Evolutionary conservation across 1,139 yeast genomes (phyloP).

Genomic region (Hanseniaspora uvarum): DNA sequence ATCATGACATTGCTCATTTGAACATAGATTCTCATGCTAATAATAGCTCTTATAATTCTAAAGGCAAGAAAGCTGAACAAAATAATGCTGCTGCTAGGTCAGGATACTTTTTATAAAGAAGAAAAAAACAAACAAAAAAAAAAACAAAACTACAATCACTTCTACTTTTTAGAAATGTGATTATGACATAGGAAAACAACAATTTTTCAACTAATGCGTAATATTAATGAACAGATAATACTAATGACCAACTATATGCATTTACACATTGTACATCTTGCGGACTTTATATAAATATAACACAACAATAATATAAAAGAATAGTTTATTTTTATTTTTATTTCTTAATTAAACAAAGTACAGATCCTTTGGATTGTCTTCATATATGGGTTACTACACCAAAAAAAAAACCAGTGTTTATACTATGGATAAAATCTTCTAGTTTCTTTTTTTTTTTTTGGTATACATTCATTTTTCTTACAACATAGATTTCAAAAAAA

Average conservation of each 20-base stretch:
- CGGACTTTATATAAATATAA: neutral
- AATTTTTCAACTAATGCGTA: neutral
- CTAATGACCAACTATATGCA: neutral
- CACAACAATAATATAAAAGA: neutral
- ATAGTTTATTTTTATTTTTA: neutral
- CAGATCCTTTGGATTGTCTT: neutral
- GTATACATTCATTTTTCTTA: neutral
- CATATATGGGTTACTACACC: neutral
- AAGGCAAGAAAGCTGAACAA: neutral
- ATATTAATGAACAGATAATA: neutral
- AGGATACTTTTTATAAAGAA: slow-evolving; percentile 11
- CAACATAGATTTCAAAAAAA: neutral
- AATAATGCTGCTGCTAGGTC: slow-evolving; percentile 12
- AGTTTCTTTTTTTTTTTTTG: no score
- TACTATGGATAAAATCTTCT: neutral
- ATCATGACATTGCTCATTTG: slow-evolving; percentile 15
- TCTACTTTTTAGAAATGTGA: neutral
- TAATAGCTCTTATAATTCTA: slow-evolving; percentile 8
- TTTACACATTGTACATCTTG: slow-evolving; percentile 1
- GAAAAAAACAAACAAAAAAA: neutral
- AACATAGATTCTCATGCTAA: neutral
- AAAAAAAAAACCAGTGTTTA: no score
- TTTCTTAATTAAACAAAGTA: no score
- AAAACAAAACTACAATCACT: neutral
- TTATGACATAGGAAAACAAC: neutral